These are phyloP conservation scores for Gleditsia sinensis DNA, from an alignment of 306 rosid species.

Conservation along the genomic window DNA sequence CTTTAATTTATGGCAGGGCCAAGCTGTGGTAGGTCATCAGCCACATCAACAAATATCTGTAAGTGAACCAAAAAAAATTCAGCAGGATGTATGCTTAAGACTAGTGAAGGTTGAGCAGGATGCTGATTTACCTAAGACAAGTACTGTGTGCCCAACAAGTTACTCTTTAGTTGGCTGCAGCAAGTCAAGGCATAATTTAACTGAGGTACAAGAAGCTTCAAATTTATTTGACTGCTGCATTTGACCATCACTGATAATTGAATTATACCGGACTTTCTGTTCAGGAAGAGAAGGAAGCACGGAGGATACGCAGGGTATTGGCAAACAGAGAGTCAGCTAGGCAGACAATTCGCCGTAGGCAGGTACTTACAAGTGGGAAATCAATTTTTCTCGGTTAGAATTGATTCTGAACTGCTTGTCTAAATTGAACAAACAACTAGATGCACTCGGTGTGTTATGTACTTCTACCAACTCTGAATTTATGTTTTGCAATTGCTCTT, in stretches of 20 bases:
- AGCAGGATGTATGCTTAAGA: constrained; percentile 31
- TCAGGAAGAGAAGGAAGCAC: constrained; percentile 89
- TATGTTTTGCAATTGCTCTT: not conserved
- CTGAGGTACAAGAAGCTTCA: constrained; percentile 60
- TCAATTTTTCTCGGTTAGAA: constrained; percentile 1
- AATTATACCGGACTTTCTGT: constrained; percentile 17
- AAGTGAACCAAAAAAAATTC: constrained; percentile 31
- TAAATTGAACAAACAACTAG: not conserved
- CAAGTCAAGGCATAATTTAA: constrained; percentile 75
- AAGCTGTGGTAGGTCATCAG: constrained; percentile 42
- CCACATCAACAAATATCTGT: constrained; percentile 40
- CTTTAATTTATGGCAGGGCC: constrained; percentile 74
- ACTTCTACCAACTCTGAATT: not conserved
- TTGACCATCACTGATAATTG: constrained; percentile 7
- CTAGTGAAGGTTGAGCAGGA: constrained; percentile 53
- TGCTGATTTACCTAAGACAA: constrained; percentile 44
- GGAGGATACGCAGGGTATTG: constrained; percentile 82
- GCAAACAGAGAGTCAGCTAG: constrained; percentile 98
- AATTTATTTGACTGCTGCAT: constrained; percentile 7
- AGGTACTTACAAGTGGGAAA: constrained; percentile 52
- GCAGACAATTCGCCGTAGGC: constrained; percentile 97
- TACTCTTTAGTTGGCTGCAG: constrained; percentile 48
- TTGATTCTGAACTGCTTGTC: constrained; percentile 1
- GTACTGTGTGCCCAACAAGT: constrained; percentile 35
- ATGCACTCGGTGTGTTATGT: constrained; percentile 12